Evolutionary conservation across 2,329 filamentous ascomycete genomes (phyloP), one percentile per base, ranked within the genome.

Genomic region (Aureobasidium melanogenum): DNA sequence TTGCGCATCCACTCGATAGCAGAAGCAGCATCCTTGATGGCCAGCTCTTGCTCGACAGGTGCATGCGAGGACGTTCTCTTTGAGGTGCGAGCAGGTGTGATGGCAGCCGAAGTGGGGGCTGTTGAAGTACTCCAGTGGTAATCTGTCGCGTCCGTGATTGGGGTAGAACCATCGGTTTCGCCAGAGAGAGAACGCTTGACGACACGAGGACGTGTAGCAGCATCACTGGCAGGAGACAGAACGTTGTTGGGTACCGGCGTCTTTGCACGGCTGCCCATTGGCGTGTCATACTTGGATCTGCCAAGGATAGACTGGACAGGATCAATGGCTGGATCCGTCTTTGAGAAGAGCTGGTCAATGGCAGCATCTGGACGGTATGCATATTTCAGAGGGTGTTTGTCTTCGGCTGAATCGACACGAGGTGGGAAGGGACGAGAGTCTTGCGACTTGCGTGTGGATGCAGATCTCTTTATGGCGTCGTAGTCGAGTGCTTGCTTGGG

Each of bases 1-100:
- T 69, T 66, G 17, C 72, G 73, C 74, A 78, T 77, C 76, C 76
- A 77, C 41, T 77, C 75, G 3, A 72, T 69, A 41, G 75, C 68
- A 7, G 63, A 68, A 10, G 72, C 69, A 55, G 77, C 75, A 24
- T 73, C 70, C 46, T 72, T 69, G n/a, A 72, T 71, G 2, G 69
- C 67, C 43, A 57, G 66, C 26, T 65, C 63, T 19, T 58, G 63
- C 44, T 72, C 70, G 64, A 56, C 61, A 5, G 56, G 56, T 19
- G 64, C 60, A 14, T 71, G 66, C 36, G 69, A 69, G 12, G 76
- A 78, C 14, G 68, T 70, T 26, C 76, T 70, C 63, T 77, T 76
- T 6, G 76, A 77, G 44, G 66, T 68, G 17, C 69, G 68, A 22
- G 70, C 72, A 24, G 73, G 74, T 19, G 76, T 76, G 30, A 74